Conservation (phyloP, 106 monocot genomes). For the Platanthera zijinensis region DNA sequence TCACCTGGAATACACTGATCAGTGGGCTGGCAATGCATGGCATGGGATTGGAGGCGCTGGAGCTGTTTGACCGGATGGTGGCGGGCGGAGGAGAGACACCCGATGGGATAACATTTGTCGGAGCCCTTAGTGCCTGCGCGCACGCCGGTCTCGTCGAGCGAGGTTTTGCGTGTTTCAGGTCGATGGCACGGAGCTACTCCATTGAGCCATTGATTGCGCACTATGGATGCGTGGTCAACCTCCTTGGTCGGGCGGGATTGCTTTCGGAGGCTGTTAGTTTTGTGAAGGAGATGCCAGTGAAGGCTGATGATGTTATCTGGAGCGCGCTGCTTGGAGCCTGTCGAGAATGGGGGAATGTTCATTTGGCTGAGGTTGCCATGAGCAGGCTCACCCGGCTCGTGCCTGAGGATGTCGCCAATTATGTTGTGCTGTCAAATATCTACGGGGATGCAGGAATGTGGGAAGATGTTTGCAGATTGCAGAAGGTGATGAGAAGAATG, state of each 20-base stretch:
- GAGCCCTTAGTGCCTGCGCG: conserved; percentile 39
- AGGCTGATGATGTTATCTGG: conserved; percentile 26
- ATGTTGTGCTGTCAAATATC: conserved; percentile 19
- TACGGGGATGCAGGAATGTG: conserved; percentile 14
- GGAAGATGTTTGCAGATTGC: conserved; percentile 13
- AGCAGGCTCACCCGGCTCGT: conserved; percentile 11
- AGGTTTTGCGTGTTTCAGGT: conserved; percentile 34
- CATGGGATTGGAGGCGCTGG: conserved; percentile 28
- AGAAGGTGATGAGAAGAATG: conserved; percentile 14
- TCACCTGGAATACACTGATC: conserved; percentile 56
- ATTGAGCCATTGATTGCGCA: conserved; percentile 55
- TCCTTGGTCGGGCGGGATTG: conserved; percentile 20
- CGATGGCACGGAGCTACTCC: conserved; percentile 26
- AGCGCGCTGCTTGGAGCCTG: conserved; percentile 14
- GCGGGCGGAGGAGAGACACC: conserved; percentile 15
- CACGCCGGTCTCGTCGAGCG: conserved; percentile 39
- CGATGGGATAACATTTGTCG: conserved; percentile 56
- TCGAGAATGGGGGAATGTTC: neutral
- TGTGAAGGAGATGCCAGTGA: conserved; percentile 15
- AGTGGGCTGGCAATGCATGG: conserved; percentile 41
- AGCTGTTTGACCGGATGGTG: conserved; percentile 34
- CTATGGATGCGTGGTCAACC: conserved; percentile 18
- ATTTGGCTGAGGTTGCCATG: conserved; percentile 19
- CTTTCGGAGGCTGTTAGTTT: conserved; percentile 12
- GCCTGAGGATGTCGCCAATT: conserved; percentile 19